A percentile compares a stretch with the other conserved stretches of the same genome.
Evolutionary conservation across 306 rosid genomes (phyloP).

Genomic region (Gillenia trifoliata): DNA sequence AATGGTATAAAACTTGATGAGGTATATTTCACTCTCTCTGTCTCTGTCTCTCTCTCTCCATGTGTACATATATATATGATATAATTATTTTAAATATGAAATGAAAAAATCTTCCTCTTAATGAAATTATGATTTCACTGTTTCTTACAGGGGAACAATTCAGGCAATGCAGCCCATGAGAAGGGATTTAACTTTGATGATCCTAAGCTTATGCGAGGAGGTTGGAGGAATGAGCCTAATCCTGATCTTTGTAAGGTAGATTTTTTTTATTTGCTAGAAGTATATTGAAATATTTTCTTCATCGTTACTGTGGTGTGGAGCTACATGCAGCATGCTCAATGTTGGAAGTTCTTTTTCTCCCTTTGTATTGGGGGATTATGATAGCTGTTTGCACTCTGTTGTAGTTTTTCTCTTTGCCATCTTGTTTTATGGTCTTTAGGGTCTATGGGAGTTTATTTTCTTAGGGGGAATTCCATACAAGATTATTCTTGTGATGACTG

Average conservation of each 20-base stretch:
- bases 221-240: slow-evolving; percentile 95
- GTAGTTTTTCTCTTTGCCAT: background rate
- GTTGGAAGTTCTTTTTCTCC: background rate
- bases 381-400: background rate
- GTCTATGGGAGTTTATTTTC: background rate
- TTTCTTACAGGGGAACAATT: slow-evolving; percentile 46
- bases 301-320: slow-evolving; percentile 7
- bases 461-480: background rate
- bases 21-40: slow-evolving; percentile 1
- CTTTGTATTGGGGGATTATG: background rate
- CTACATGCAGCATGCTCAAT: background rate
- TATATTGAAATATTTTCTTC: background rate
- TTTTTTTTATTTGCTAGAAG: slow-evolving; percentile 12
- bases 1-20: slow-evolving; percentile 61
- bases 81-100: too few species aligned
- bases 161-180: slow-evolving; percentile 57
- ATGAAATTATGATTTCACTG: slow-evolving; percentile 9
- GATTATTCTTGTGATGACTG: background rate
- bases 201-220: slow-evolving; percentile 84
- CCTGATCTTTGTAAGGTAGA: slow-evolving; percentile 84
- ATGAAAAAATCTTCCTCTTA: background rate
- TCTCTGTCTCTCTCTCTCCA: background rate
- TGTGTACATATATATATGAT: too few species aligned
- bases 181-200: slow-evolving; percentile 92
- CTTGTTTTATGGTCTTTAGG: background rate